Percentiles rank a stretch among this genome's conserved stretches.
These are phyloP conservation scores for Vitis amurensis DNA, from an alignment of 164 flowering plant species.

Conservation along the genomic window DNA sequence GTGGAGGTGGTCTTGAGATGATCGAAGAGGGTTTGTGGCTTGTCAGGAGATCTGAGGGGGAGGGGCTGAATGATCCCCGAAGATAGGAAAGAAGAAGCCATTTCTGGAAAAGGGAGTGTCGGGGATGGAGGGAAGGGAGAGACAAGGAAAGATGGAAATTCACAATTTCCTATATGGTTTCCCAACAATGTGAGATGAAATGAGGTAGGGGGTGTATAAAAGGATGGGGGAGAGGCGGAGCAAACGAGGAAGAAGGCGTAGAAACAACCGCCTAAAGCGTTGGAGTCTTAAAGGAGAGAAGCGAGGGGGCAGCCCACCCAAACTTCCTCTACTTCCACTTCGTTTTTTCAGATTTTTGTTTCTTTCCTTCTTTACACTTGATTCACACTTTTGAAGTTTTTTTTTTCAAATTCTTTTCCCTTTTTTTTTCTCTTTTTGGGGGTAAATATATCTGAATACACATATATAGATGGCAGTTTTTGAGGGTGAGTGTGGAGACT, in stretches of 20 bases:
- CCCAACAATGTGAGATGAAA: too few species aligned
- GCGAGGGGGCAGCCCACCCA: conserved; percentile 7
- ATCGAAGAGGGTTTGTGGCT: conserved; percentile 14
- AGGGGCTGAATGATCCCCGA: conserved; percentile 28
- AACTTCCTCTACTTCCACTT: conserved; percentile 8
- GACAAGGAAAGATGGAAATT: background rate
- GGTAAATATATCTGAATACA: too few species aligned
- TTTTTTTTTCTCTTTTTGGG: too few species aligned
- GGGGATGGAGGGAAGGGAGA: conserved; percentile 1
- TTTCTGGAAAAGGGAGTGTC: conserved; percentile 4
- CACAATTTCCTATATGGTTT: too few species aligned
- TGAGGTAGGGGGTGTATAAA: background rate
- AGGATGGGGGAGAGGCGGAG: conserved; percentile 30
- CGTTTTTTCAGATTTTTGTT: too few species aligned
- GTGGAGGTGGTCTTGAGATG: conserved; percentile 22
- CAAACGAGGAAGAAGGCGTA: conserved; percentile 23
- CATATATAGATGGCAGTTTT: too few species aligned
- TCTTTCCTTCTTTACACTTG: too few species aligned
- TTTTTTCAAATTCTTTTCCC: too few species aligned
- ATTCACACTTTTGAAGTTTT: too few species aligned
- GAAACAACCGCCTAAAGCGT: conserved; percentile 27
- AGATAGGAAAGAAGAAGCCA: conserved; percentile 37
- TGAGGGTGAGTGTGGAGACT: too few species aligned
- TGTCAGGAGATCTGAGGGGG: conserved; percentile 38
- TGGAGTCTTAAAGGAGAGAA: background rate